Percentiles rank a stretch among this genome's conserved stretches.
phyloP scores from a whole-genome alignment of 2,329 filamentous ascomycete genomes.

The Shiraia sp. region DNA sequence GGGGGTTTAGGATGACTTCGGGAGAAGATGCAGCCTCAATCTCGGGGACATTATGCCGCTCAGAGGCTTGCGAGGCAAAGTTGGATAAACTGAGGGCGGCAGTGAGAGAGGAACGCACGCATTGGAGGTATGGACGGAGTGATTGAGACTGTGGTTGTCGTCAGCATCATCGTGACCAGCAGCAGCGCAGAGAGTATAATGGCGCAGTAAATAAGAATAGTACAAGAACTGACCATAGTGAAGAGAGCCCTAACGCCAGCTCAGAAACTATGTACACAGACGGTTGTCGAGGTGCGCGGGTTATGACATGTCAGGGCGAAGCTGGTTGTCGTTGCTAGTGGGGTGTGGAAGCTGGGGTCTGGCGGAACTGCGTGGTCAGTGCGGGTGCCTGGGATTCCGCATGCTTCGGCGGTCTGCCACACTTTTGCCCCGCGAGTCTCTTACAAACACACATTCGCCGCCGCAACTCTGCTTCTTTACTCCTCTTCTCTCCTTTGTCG shows the following conservation, averaged over 20 bases:
- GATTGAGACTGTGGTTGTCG: conserved; percentile 78
- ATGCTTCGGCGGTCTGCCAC: conserved; percentile 32
- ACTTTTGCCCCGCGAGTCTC: conserved; percentile 35
- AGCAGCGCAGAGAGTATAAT: no score
- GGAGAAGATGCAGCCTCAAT: conserved; percentile 92
- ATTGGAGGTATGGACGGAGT: conserved; percentile 92
- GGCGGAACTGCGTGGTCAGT: conserved; percentile 16
- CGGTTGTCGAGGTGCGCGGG: conserved; percentile 17
- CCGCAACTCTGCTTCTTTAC: conserved; percentile 2
- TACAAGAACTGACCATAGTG: conserved; percentile 32
- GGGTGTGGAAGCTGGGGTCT: conserved; percentile 32
- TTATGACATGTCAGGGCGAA: conserved; percentile 39
- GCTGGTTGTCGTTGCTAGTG: conserved; percentile 28
- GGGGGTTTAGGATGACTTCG: conserved; percentile 88
- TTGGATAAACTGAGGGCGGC: conserved; percentile 92
- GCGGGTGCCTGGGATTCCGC: conserved; percentile 26
- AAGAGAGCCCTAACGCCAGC: conserved; percentile 18
- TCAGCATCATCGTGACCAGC: conserved; percentile 27
- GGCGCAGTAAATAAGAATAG: neutral
- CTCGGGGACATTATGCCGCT: conserved; percentile 97
- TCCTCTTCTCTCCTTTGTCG: conserved; percentile 1
- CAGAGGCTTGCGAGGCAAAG: conserved; percentile 95
- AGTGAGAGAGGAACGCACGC: conserved; percentile 90
- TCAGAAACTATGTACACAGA: conserved; percentile 18
- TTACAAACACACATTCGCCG: conserved; percentile 20